A percentile compares a stretch with the other conserved stretches of the same genome.
phyloP scores from a whole-genome alignment of 2,329 filamentous ascomycete species.

The Xylariomycetidae sp. region DNA sequence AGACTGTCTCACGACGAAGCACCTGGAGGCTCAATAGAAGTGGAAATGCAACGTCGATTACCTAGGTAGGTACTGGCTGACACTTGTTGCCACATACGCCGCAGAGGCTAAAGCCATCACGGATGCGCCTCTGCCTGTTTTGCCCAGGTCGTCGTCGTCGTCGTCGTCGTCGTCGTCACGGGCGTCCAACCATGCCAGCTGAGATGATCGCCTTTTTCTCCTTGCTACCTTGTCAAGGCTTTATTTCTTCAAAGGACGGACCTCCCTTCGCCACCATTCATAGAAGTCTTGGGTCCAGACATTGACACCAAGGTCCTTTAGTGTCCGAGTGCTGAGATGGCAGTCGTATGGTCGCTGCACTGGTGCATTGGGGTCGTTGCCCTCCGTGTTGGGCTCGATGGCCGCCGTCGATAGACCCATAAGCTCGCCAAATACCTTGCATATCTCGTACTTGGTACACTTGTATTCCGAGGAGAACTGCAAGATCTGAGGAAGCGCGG shows the following conservation, averaged over 20 bases:
- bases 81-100: too few species aligned
- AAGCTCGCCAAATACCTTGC: constrained; percentile 69
- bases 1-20: constrained; percentile 1
- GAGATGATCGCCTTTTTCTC: too few species aligned
- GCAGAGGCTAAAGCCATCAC: too few species aligned
- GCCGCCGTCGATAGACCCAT: constrained; percentile 65
- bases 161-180: too few species aligned
- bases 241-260: constrained; percentile 53
- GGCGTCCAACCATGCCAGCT: too few species aligned
- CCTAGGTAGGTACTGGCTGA: too few species aligned
- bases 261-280: constrained; percentile 71
- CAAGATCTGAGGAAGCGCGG: constrained; percentile 60
- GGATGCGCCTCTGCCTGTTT: too few species aligned
- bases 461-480: constrained; percentile 84
- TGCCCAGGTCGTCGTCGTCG: too few species aligned
- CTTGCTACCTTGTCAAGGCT: background rate
- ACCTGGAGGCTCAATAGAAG: too few species aligned
- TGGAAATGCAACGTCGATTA: too few species aligned
- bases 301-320: constrained; percentile 69
- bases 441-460: constrained; percentile 88
- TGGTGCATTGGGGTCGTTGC: constrained; percentile 63
- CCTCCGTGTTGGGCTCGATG: constrained; percentile 64
- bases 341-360: constrained; percentile 83
- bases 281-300: constrained; percentile 69
- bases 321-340: constrained; percentile 70